Conservation (phyloP, 176 grass and related monocot species). For the Aegilops bicornis region DNA sequence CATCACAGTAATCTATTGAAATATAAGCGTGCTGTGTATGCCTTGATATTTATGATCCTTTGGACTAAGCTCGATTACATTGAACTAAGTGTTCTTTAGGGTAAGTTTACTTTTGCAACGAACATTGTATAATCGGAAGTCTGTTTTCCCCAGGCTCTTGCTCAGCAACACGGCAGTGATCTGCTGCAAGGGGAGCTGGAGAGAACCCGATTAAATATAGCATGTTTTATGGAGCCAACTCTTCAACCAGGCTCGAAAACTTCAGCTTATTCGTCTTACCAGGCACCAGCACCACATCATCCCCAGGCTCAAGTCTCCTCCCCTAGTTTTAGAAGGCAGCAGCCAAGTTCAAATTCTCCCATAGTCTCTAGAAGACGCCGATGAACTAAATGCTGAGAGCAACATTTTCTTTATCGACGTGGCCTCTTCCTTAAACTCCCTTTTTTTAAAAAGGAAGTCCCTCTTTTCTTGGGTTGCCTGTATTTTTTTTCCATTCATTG, state of each 20-base stretch:
- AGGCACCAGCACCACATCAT: slow-evolving; percentile 38
- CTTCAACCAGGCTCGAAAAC: slow-evolving; percentile 44
- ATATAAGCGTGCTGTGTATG: background rate
- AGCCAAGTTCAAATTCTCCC: slow-evolving; percentile 63
- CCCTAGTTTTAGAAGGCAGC: slow-evolving; percentile 82
- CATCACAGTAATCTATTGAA: background rate
- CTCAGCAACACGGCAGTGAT: slow-evolving; percentile 77
- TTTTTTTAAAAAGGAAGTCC: background rate
- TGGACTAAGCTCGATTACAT: background rate
- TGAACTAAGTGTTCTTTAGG: background rate
- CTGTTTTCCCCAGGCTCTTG: slow-evolving; percentile 51
- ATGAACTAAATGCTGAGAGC: slow-evolving; percentile 38
- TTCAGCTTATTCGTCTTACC: slow-evolving; percentile 43
- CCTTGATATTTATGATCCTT: background rate
- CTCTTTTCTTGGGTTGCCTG: background rate
- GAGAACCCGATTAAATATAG: slow-evolving; percentile 87
- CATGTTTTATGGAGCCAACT: slow-evolving; percentile 84
- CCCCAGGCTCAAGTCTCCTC: slow-evolving; percentile 37
- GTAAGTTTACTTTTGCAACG: background rate
- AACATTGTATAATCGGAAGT: background rate
- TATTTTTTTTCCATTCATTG: slow-evolving; percentile 22
- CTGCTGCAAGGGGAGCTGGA: slow-evolving; percentile 86
- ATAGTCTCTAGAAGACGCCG: slow-evolving; percentile 64
- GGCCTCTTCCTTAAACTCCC: slow-evolving; percentile 12
- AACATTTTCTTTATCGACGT: background rate